Base-by-base conservation (phyloP, 345 rosid genomes). In the Aurinia saxatilis region DNA sequence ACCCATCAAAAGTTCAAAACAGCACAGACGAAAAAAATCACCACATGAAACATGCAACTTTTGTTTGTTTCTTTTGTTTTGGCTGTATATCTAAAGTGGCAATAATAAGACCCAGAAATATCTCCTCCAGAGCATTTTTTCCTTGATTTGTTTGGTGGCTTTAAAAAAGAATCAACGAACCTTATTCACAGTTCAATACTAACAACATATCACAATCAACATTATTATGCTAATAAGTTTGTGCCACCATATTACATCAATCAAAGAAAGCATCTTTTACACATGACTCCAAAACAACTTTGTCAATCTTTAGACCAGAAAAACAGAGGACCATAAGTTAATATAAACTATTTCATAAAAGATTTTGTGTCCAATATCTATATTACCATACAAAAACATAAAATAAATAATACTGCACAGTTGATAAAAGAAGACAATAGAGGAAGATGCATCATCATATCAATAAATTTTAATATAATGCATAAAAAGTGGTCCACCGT, bases 161-260 rank as follows among this genome's bases (percentile, higher is more conserved):
- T 60, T 45, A 14, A 15, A 44, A 45, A 36, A 55, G 30, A 65
- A 60, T 53, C 56, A 60, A 60, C 61, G 73, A 54, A 38, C 57
- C 73, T 55, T 19, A 63, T 47, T 55, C 40, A 48, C 56, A 30
- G 63, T 48, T 46, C 58, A 19, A 48, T 55, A 61, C 45, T 44
- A 17, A 70, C 63, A 53, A 11, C 63, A 54, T 3, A 70, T 70
- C 57, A 21, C 62, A 37, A 19, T 62, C 74, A 19, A 11, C 46
- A 53, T 61, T 61, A 70, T 70, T 62, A 55, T 48, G 69, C 46
- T 18, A 63, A 46, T 47, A 40, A 70, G 59, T 70, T 33, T 23
- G 53, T 63, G 52, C 47, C 52, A 56, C 69, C 50, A 27, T 62
- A 55, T 55, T 33, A 54, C 18, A 63, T 63, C 58, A 55, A 15